These are phyloP conservation scores for Oryza punctata DNA, from an alignment of 176 grass and related monocot genomes.

Conservation along the genomic window DNA sequence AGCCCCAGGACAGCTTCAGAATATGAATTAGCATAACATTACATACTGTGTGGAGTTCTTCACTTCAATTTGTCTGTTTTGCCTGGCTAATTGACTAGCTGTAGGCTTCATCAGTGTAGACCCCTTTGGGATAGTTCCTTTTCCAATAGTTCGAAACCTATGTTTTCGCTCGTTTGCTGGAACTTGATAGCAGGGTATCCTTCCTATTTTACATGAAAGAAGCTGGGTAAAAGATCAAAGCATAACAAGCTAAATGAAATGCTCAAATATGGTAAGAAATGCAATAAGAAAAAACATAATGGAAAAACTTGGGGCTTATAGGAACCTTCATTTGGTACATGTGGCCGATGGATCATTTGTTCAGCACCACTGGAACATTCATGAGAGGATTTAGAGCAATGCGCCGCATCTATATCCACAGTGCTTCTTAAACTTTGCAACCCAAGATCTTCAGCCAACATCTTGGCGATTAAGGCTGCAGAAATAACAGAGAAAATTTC, in stretches of 20 bases:
- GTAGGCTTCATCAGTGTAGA: constrained; percentile 96
- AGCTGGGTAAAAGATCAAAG: neutral
- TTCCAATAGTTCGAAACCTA: constrained; percentile 32
- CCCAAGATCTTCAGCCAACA: constrained; percentile 51
- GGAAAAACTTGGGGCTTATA: neutral
- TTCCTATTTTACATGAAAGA: constrained; percentile 46
- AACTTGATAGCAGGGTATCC: constrained; percentile 26
- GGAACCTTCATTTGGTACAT: constrained; percentile 38
- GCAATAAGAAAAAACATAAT: neutral
- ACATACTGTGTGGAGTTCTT: constrained; percentile 51
- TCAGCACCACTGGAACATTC: constrained; percentile 33
- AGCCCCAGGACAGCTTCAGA: neutral
- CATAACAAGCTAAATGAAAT: constrained; percentile 8
- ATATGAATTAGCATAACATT: neutral
- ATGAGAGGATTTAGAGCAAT: constrained; percentile 20
- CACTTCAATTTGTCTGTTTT: constrained; percentile 44
- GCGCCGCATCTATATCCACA: constrained; percentile 35
- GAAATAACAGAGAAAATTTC: constrained; percentile 22
- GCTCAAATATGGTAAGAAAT: neutral
- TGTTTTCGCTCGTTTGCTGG: constrained; percentile 32
- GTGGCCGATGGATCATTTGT: constrained; percentile 11
- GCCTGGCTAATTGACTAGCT: constrained; percentile 80
- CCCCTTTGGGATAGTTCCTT: constrained; percentile 45
- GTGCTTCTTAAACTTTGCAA: constrained; percentile 39
- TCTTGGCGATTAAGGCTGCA: constrained; percentile 61